Evolutionary conservation across 2,329 filamentous ascomycete species (phyloP).

Genomic region (Penicillium palitans): DNA sequence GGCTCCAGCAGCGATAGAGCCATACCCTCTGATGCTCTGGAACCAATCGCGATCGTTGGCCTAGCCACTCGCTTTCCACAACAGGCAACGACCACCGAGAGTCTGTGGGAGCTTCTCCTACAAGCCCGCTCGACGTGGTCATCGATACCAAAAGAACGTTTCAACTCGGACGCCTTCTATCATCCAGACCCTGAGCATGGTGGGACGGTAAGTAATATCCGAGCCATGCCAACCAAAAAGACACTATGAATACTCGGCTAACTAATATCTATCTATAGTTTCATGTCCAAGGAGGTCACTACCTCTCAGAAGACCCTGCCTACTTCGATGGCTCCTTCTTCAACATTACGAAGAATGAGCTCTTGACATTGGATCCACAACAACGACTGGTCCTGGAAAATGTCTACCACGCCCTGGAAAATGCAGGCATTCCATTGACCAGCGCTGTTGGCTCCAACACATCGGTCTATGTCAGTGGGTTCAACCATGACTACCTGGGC

Average conservation of each 20-base stretch:
- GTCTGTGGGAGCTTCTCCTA: constrained; percentile 38
- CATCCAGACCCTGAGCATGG: constrained; percentile 41
- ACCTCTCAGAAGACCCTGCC: constrained; percentile 30
- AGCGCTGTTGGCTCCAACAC: constrained; percentile 27
- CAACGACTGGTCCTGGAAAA: constrained; percentile 38
- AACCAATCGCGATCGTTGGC: constrained; percentile 41
- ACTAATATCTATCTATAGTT: constrained; percentile 13
- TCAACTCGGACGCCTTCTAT: constrained; percentile 39
- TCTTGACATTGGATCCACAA: constrained; percentile 34
- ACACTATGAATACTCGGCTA: not conserved
- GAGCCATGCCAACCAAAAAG: not conserved
- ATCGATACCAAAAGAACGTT: constrained; percentile 38
- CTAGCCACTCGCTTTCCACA: constrained; percentile 34
- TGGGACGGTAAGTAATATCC: constrained; percentile 29
- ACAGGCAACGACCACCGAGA: constrained; percentile 33
- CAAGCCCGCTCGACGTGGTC: constrained; percentile 33
- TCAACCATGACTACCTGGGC: constrained; percentile 29
- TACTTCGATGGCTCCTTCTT: constrained; percentile 37
- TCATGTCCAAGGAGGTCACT: constrained; percentile 28
- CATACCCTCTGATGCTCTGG: constrained; percentile 13
- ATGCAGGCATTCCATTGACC: constrained; percentile 30
- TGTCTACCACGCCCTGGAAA: constrained; percentile 36
- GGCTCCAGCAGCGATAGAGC: not conserved
- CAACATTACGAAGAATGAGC: constrained; percentile 30
- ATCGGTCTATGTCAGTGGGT: constrained; percentile 29